phyloP scores from a whole-genome alignment of 139 green algal species.

The Mychonastes homosphaera region DNA sequence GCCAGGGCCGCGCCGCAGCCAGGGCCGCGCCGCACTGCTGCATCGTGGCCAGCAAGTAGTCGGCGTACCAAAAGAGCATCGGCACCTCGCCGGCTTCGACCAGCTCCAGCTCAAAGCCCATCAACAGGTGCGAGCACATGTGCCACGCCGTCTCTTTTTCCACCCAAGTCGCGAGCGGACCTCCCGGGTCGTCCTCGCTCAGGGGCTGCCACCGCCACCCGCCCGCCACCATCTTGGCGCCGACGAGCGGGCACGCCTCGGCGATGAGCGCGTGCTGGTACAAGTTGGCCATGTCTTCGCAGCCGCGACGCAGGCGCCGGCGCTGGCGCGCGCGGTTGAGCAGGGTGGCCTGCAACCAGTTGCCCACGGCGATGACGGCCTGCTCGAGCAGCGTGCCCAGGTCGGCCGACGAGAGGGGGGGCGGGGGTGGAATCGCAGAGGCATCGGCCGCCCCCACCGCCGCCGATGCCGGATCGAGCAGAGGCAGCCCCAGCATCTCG shows the following conservation, averaged over 20 bases:
- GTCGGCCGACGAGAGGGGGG: neutral
- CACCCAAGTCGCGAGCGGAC: conserved; percentile 54
- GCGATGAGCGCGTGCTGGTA: conserved; percentile 60
- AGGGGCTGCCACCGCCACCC: conserved; percentile 25
- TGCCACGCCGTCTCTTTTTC: conserved; percentile 37
- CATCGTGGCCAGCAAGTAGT: too few species aligned
- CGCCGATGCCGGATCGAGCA: conserved; percentile 1
- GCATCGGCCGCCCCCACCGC: neutral
- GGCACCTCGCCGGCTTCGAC: conserved; percentile 61
- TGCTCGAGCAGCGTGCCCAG: conserved; percentile 59
- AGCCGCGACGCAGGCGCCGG: conserved; percentile 42
- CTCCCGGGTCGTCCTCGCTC: conserved; percentile 11
- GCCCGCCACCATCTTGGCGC: conserved; percentile 14
- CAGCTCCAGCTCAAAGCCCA: conserved; percentile 70
- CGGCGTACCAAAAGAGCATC: conserved; percentile 74
- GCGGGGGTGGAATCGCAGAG: conserved; percentile 23
- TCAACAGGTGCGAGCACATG: conserved; percentile 56
- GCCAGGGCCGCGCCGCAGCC: too few species aligned
- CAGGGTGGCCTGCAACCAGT: conserved; percentile 48
- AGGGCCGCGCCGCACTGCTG: too few species aligned
- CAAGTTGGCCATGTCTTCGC: conserved; percentile 74
- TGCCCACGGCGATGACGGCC: conserved; percentile 55
- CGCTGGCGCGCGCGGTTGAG: conserved; percentile 59
- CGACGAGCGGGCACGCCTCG: conserved; percentile 26
- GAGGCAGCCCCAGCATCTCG: neutral